Evolutionary conservation across 805 yeast species (phyloP).

Genomic region (Candida namnaoensis): DNA sequence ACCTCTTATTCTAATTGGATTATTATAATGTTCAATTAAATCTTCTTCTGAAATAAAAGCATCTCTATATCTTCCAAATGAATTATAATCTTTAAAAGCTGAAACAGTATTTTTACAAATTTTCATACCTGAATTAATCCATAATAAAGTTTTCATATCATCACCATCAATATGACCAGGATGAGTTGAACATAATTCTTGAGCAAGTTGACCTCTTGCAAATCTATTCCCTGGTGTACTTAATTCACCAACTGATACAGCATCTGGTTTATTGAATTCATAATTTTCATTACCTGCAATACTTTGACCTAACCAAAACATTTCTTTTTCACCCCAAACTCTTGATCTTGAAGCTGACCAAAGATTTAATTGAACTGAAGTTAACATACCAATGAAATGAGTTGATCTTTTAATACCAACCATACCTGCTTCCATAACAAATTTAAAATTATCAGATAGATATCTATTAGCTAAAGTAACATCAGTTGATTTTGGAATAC

Average conservation of each 20-base stretch:
- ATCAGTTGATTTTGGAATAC: slow-evolving; percentile 22
- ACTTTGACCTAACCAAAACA: slow-evolving; percentile 64
- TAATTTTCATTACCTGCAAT: slow-evolving; percentile 28
- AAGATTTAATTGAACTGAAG: slow-evolving; percentile 23
- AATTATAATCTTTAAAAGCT: slow-evolving; percentile 22
- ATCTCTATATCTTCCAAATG: slow-evolving; percentile 1
- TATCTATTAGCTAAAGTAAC: slow-evolving; percentile 26
- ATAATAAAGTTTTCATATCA: slow-evolving; percentile 36
- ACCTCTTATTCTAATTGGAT: slow-evolving; percentile 21
- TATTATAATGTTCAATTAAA: slow-evolving; percentile 21
- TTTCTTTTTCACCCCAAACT: slow-evolving; percentile 73
- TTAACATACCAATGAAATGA: slow-evolving; percentile 17
- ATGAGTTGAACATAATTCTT: slow-evolving; percentile 50
- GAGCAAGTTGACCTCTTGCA: slow-evolving; percentile 7
- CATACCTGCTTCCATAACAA: slow-evolving; percentile 29
- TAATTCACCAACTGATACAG: slow-evolving; percentile 28
- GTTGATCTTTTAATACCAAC: slow-evolving; percentile 20
- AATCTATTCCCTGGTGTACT: slow-evolving; percentile 10
- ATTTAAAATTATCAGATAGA: slow-evolving; percentile 19
- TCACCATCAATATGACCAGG: slow-evolving; percentile 49
- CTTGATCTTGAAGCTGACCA: slow-evolving; percentile 32
- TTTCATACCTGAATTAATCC: slow-evolving; percentile 67
- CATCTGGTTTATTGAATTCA: slow-evolving; percentile 25
- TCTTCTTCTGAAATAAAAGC: slow-evolving; percentile 8
- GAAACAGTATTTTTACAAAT: slow-evolving; percentile 39